These are phyloP conservation scores for Cryphonectria parasitica DNA, from an alignment of 2,329 filamentous ascomycete genomes.

Conservation along the genomic window DNA sequence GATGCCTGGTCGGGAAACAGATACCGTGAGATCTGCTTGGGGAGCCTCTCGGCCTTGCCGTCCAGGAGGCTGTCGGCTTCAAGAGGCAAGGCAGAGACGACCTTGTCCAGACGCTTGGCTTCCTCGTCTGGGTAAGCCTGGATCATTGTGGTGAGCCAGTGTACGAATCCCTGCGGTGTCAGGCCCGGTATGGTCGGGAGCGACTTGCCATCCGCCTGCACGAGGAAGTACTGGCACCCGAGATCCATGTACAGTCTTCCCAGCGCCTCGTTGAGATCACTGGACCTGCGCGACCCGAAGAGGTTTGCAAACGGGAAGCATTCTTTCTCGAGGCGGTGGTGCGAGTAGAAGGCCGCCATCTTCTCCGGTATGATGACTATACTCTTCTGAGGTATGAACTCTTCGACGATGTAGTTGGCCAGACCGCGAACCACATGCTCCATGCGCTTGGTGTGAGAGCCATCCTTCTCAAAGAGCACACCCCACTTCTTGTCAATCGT, in stretches of 20 bases:
- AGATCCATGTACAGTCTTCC: constrained; percentile 60
- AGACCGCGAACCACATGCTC: constrained; percentile 74
- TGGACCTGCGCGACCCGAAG: constrained; percentile 48
- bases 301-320: constrained; percentile 69
- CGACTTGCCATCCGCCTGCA: constrained; percentile 57
- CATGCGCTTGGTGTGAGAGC: constrained; percentile 68
- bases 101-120: constrained; percentile 68
- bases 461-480: constrained; percentile 69
- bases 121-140: constrained; percentile 78
- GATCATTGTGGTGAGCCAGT: constrained; percentile 75
- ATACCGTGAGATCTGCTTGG: constrained; percentile 75
- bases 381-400: constrained; percentile 68
- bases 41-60: constrained; percentile 72
- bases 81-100: constrained; percentile 73
- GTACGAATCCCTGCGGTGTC: constrained; percentile 68
- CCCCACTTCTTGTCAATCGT: constrained; percentile 78
- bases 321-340: constrained; percentile 67
- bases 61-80: constrained; percentile 55
- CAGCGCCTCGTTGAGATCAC: constrained; percentile 53
- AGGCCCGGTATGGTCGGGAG: constrained; percentile 65
- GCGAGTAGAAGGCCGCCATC: constrained; percentile 73
- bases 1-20: constrained; percentile 69
- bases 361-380: constrained; percentile 78
- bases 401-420: constrained; percentile 72
- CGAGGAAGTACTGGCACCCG: constrained; percentile 66